Conservation (phyloP, 2,329 filamentous ascomycete species). For the Aspergillus alliaceus region DNA sequence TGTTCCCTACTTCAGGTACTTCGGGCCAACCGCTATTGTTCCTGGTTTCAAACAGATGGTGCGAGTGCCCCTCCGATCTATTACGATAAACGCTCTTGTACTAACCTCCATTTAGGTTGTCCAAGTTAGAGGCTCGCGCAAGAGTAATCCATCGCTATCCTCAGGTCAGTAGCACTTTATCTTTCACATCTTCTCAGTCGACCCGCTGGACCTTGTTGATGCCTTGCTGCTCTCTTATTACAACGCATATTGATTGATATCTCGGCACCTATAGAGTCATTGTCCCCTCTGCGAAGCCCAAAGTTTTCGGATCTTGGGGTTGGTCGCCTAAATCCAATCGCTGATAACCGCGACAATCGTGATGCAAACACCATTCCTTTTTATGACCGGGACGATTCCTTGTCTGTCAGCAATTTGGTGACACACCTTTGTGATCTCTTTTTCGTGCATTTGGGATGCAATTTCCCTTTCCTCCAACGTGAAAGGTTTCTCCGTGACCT, state of each 20-base stretch:
- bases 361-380: constrained; percentile 58
- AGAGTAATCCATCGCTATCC: constrained; percentile 40
- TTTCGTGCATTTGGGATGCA: constrained; percentile 79
- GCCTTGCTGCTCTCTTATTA: neutral
- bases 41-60: constrained; percentile 94
- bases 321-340: constrained; percentile 17
- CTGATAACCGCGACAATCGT: constrained; percentile 29
- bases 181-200: no score
- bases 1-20: constrained; percentile 88
- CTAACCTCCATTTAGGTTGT: constrained; percentile 55
- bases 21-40: constrained; percentile 86
- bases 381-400: constrained; percentile 71
- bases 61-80: neutral
- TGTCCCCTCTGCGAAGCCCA: constrained; percentile 37
- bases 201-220: neutral
- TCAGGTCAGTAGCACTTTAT: constrained; percentile 31
- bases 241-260: neutral
- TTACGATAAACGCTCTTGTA: neutral
- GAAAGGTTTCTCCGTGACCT: constrained; percentile 73
- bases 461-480: constrained; percentile 77
- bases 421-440: constrained; percentile 76
- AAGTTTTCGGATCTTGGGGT: constrained; percentile 22
- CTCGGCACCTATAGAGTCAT: constrained; percentile 28
- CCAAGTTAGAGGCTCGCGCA: constrained; percentile 58
- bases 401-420: constrained; percentile 73